phyloP scores from a whole-genome alignment of 352 stramenopile species.

The Phytophthora vignae region DNA sequence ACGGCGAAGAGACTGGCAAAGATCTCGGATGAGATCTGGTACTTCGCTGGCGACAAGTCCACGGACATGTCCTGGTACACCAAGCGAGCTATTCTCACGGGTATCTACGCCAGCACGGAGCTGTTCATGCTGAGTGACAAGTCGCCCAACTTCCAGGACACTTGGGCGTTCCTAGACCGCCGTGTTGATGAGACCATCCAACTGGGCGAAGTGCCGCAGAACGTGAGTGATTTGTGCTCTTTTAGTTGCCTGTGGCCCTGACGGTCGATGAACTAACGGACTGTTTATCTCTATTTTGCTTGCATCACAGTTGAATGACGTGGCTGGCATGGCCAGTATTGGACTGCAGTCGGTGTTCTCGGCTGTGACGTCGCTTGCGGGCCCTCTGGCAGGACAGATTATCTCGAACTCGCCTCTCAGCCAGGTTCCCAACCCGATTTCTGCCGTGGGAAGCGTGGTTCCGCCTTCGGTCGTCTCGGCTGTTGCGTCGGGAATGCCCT shows the following conservation, averaged over 20 bases:
- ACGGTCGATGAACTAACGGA: neutral
- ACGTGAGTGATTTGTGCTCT: constrained; percentile 52
- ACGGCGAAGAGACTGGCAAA: constrained; percentile 78
- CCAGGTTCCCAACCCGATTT: constrained; percentile 82
- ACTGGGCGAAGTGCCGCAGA: constrained; percentile 81
- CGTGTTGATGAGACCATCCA: constrained; percentile 84
- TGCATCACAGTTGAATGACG: constrained; percentile 64
- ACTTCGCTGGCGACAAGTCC: constrained; percentile 88
- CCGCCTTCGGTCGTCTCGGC: constrained; percentile 55
- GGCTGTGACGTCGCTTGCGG: constrained; percentile 79
- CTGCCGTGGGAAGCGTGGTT: constrained; percentile 60
- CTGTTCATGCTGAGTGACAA: constrained; percentile 88
- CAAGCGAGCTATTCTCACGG: constrained; percentile 82
- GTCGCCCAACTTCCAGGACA: constrained; percentile 77
- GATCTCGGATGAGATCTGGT: constrained; percentile 88
- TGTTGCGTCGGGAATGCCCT: constrained; percentile 52
- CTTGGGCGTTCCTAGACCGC: constrained; percentile 85
- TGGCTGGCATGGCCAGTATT: constrained; percentile 81
- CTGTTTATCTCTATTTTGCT: neutral
- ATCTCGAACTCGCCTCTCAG: constrained; percentile 73
- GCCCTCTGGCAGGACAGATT: constrained; percentile 70
- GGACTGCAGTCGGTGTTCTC: constrained; percentile 82
- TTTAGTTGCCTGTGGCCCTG: constrained; percentile 2
- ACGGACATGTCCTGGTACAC: constrained; percentile 88
- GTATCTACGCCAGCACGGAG: constrained; percentile 85